Evolutionary conservation across 306 rosid genomes (phyloP).

Genomic region (Acacia crassicarpa): DNA sequence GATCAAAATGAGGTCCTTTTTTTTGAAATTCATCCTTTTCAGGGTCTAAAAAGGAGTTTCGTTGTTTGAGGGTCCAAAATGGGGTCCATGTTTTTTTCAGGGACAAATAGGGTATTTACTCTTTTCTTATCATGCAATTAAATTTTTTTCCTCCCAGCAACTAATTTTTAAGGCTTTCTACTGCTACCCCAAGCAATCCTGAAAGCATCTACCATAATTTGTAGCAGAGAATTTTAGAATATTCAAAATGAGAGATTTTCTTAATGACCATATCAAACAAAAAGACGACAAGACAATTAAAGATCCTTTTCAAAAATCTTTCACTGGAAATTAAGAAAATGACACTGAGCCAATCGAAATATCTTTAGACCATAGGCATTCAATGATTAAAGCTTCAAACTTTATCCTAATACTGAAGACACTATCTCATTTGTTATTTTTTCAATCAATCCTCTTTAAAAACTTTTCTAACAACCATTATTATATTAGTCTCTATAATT

Average conservation of each 20-base stretch:
- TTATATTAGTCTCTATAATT: not conserved
- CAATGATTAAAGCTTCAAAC: not conserved
- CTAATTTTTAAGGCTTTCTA: too few relatives aligned
- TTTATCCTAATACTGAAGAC: not conserved
- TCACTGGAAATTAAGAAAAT: not conserved
- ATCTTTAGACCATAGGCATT: not conserved
- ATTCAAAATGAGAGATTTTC: not conserved
- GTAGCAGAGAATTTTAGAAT: not conserved
- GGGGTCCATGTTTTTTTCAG: too few relatives aligned
- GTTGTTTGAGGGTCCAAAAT: too few relatives aligned
- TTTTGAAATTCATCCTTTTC: too few relatives aligned
- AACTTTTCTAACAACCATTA: not conserved
- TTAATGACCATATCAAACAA: not conserved
- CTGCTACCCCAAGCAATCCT: too few relatives aligned
- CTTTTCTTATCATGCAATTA: too few relatives aligned
- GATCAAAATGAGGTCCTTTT: too few relatives aligned
- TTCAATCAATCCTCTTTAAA: not conserved
- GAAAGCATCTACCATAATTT: not conserved
- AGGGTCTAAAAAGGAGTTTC: too few relatives aligned
- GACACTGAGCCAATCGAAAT: not conserved
- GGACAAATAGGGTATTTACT: too few relatives aligned
- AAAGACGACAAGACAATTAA: not conserved
- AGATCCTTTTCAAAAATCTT: slow-evolving; percentile 6
- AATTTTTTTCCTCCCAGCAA: too few relatives aligned
- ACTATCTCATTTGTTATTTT: not conserved